phyloP scores from a whole-genome alignment of 208 protist genomes.

The Trypanosoma scelopori region DNA sequence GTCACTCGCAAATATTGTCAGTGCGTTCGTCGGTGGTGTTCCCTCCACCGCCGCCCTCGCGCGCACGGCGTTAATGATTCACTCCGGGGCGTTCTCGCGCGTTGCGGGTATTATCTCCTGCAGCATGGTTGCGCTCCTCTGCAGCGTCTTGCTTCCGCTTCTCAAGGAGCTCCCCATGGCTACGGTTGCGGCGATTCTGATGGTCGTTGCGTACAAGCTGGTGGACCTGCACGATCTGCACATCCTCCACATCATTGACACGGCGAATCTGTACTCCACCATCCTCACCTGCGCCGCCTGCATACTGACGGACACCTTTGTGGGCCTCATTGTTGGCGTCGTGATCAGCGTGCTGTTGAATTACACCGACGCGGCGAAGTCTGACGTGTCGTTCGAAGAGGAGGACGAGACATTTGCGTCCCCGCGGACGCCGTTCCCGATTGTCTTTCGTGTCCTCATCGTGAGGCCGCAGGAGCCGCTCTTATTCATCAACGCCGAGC shows the following conservation, averaged over 20 bases:
- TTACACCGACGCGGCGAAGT: constrained; percentile 13
- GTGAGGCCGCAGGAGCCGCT: constrained; percentile 26
- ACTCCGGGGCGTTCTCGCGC: constrained; percentile 28
- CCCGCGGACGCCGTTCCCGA: constrained; percentile 21
- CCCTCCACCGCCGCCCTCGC: constrained; percentile 32
- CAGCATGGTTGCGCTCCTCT: constrained; percentile 13
- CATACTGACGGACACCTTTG: constrained; percentile 31
- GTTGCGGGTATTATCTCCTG: constrained; percentile 22
- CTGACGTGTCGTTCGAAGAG: constrained; percentile 24
- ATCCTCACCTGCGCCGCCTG: constrained; percentile 34
- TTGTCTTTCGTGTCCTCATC: constrained; percentile 29
- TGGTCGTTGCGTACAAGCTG: constrained; percentile 37
- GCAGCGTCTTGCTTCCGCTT: constrained; percentile 30
- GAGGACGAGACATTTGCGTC: constrained; percentile 33
- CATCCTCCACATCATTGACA: constrained; percentile 30
- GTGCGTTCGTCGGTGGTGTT: constrained; percentile 29
- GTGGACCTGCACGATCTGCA: constrained; percentile 32
- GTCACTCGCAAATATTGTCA: constrained; percentile 28
- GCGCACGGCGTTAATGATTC: constrained; percentile 32
- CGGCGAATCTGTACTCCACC: constrained; percentile 35
- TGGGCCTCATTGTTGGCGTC: constrained; percentile 32
- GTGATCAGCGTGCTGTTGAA: constrained; percentile 31
- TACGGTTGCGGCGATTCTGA: constrained; percentile 32
- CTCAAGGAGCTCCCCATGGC: constrained; percentile 34
- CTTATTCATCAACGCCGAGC: constrained; percentile 29